Percentiles rank a stretch among this genome's conserved stretches.
Evolutionary conservation across 2,329 filamentous ascomycete genomes (phyloP).

Genomic region (Tolypocladium nubicola): DNA sequence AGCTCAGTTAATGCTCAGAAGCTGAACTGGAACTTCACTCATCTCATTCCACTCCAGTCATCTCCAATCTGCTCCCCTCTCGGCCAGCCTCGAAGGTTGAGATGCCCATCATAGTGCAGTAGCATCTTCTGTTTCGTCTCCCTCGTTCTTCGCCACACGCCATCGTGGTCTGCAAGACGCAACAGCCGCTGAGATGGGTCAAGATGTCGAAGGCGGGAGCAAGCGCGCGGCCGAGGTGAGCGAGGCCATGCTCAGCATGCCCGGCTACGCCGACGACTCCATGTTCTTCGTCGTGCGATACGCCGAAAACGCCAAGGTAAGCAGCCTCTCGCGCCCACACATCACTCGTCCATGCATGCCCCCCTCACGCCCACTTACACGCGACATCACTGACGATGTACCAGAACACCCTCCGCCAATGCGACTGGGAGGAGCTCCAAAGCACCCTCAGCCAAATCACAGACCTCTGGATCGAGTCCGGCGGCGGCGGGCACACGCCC

Average conservation of each 20-base stretch:
- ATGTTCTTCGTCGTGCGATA: conserved; percentile 19
- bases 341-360: not conserved
- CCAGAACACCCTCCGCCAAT: conserved; percentile 13
- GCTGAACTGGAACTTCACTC: not conserved
- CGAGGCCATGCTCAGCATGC: conserved; percentile 14
- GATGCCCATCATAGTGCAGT: not conserved
- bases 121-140: not conserved
- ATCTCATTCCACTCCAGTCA: not conserved
- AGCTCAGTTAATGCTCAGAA: not conserved
- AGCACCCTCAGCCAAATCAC: conserved; percentile 6
- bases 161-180: too few species aligned
- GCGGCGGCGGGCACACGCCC: not conserved
- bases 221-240: conserved; percentile 16
- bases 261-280: conserved; percentile 18
- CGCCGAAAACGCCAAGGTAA: conserved; percentile 12
- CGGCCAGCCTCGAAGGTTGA: not conserved
- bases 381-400: not conserved
- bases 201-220: conserved; percentile 4
- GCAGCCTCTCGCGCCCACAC: not conserved
- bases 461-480: conserved; percentile 7
- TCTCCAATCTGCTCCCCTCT: too few species aligned
- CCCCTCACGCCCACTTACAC: not conserved
- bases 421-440: conserved; percentile 14
- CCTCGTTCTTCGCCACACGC: not conserved
- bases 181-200: not conserved